Conservation (phyloP, 108 stramenopile genomes). For the Aurantiochytrium sp. region DNA sequence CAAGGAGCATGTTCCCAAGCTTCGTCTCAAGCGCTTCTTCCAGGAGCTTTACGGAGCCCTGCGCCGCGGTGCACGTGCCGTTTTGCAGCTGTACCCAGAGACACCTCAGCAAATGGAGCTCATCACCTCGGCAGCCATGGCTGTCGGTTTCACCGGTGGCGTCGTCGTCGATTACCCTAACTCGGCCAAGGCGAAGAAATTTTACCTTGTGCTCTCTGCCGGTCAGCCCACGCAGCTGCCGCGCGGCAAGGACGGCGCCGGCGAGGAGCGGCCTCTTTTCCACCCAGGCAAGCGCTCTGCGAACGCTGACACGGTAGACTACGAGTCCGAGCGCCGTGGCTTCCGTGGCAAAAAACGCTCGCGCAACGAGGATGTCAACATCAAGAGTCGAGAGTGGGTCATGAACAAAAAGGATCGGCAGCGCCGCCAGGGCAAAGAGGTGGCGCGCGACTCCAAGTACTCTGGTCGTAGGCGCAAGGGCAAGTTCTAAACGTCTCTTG, state of each 20-base stretch:
- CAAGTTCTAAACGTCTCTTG: slow-evolving; percentile 60
- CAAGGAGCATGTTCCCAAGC: slow-evolving; percentile 72
- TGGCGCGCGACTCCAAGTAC: slow-evolving; percentile 86
- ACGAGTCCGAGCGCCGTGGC: background rate
- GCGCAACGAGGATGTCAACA: slow-evolving; percentile 29
- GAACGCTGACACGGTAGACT: background rate
- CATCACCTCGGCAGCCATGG: slow-evolving; percentile 80
- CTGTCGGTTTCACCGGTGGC: slow-evolving; percentile 89
- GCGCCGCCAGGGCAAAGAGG: slow-evolving; percentile 81
- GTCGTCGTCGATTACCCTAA: slow-evolving; percentile 99
- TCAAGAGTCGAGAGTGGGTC: slow-evolving; percentile 94
- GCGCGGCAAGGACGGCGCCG: slow-evolving; percentile 35
- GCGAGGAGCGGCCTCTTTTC: slow-evolving; percentile 20
- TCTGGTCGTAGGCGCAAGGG: slow-evolving; percentile 86
- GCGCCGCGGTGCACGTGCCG: slow-evolving; percentile 82
- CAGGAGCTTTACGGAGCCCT: slow-evolving; percentile 82
- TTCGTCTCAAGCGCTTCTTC: slow-evolving; percentile 85
- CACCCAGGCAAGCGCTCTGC: background rate
- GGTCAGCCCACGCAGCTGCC: slow-evolving; percentile 69
- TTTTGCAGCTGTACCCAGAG: slow-evolving; percentile 97
- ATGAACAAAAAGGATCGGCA: slow-evolving; percentile 90
- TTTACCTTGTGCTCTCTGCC: slow-evolving; percentile 89
- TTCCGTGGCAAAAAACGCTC: background rate
- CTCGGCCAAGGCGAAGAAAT: slow-evolving; percentile 97
- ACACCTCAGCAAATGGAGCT: slow-evolving; percentile 87